A percentile compares a stretch with the other conserved stretches of the same genome.
phyloP scores from a whole-genome alignment of 306 rosid species.

The Canavalia gladiata region DNA sequence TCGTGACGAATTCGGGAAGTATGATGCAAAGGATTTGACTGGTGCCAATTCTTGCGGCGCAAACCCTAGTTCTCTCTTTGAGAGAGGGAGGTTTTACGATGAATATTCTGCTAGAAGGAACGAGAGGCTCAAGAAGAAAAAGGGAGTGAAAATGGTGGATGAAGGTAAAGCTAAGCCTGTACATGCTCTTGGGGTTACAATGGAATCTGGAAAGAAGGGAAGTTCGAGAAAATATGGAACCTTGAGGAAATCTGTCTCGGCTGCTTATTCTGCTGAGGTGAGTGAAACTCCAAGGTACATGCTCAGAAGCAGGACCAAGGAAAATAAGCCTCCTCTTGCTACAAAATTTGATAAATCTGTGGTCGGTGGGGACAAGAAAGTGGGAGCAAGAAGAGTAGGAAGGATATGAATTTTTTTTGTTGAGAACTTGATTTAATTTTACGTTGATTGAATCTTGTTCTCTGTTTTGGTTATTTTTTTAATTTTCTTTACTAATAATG shows the following conservation, averaged over 20 bases:
- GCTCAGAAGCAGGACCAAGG: slow-evolving; percentile 90
- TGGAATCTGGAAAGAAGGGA: slow-evolving; percentile 74
- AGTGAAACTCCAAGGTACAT: slow-evolving; percentile 79
- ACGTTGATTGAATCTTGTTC: slow-evolving; percentile 48
- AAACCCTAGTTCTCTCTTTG: slow-evolving; percentile 54
- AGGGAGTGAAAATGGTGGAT: slow-evolving; percentile 44
- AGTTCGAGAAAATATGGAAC: slow-evolving; percentile 67
- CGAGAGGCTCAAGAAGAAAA: slow-evolving; percentile 85
- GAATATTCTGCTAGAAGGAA: slow-evolving; percentile 88
- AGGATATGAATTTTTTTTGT: slow-evolving; percentile 40
- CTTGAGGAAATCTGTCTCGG: slow-evolving; percentile 76
- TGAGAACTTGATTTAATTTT: slow-evolving; percentile 42
- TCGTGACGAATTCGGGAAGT: slow-evolving; percentile 56
- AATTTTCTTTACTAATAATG: not conserved
- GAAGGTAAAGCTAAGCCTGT: slow-evolving; percentile 45
- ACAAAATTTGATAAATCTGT: slow-evolving; percentile 52
- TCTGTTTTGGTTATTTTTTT: slow-evolving; percentile 23
- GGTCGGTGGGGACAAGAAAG: slow-evolving; percentile 49
- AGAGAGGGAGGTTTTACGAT: slow-evolving; percentile 84
- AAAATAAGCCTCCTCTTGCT: slow-evolving; percentile 79
- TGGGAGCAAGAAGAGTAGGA: slow-evolving; percentile 51
- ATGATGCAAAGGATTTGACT: slow-evolving; percentile 27
- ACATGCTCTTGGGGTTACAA: slow-evolving; percentile 66
- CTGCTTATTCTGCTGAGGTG: slow-evolving; percentile 64
- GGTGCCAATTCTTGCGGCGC: slow-evolving; percentile 17